phyloP scores from a whole-genome alignment of 208 protist species.

The Crithidia sp. region DNA sequence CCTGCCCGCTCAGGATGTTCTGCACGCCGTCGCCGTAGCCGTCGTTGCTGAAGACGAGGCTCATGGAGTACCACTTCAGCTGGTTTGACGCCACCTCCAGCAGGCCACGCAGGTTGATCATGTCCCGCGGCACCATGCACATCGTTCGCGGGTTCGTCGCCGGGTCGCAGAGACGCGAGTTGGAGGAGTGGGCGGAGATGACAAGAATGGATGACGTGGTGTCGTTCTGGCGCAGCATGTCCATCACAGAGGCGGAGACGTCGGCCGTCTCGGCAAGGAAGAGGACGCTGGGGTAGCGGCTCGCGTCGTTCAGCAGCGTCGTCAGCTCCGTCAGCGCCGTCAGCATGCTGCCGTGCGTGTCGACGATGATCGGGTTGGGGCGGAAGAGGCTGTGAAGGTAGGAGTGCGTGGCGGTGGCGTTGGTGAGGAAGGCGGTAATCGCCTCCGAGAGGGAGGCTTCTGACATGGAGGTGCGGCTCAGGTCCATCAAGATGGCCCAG shows the following conservation, averaged over 20 bases:
- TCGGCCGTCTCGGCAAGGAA: constrained; percentile 76
- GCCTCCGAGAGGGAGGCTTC: constrained; percentile 32
- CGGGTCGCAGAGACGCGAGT: constrained; percentile 65
- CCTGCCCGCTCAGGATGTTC: constrained; percentile 41
- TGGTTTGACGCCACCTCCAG: constrained; percentile 67
- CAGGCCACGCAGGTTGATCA: constrained; percentile 68
- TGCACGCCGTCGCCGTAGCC: constrained; percentile 70
- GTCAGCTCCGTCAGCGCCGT: constrained; percentile 58
- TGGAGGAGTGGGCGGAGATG: constrained; percentile 69
- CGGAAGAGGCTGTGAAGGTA: constrained; percentile 40
- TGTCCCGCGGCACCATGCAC: constrained; percentile 81
- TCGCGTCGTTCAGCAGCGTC: constrained; percentile 34
- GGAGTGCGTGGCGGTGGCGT: constrained; percentile 12
- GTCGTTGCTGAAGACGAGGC: constrained; percentile 64
- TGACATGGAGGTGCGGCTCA: constrained; percentile 50
- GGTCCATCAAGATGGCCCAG: constrained; percentile 66
- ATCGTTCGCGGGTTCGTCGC: constrained; percentile 61
- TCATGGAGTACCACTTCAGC: constrained; percentile 76
- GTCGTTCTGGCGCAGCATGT: constrained; percentile 59
- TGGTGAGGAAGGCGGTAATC: constrained; percentile 36
- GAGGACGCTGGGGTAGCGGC: constrained; percentile 55
- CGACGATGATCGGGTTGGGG: constrained; percentile 41
- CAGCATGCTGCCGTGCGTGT: constrained; percentile 68
- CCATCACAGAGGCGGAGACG: constrained; percentile 63
- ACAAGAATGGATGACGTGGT: constrained; percentile 53